These are phyloP conservation scores for Polytrichum formosum DNA, from an alignment of 225 moss, liverwort and hornwort genomes.

Conservation along the genomic window DNA sequence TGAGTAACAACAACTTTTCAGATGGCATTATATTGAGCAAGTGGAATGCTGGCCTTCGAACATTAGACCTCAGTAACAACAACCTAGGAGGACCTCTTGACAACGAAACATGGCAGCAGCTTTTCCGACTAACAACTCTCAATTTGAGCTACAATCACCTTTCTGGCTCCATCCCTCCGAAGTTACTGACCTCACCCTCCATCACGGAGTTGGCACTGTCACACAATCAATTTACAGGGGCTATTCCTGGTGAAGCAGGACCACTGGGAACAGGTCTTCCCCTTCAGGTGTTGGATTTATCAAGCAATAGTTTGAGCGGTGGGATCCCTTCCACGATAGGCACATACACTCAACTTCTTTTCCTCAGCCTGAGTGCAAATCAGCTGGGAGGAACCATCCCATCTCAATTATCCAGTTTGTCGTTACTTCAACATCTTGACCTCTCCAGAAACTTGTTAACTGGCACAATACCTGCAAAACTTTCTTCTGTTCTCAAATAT, in stretches of 20 bases:
- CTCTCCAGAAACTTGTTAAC: slow-evolving; percentile 43
- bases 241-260: slow-evolving; percentile 25
- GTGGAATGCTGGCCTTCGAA: slow-evolving; percentile 44
- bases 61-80: slow-evolving; percentile 48
- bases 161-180: slow-evolving; percentile 48
- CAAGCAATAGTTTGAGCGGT: slow-evolving; percentile 27
- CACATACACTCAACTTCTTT: slow-evolving; percentile 25
- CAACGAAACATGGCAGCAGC: slow-evolving; percentile 28
- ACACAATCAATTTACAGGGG: slow-evolving; percentile 36
- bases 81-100: slow-evolving; percentile 42
- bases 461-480: slow-evolving; percentile 32
- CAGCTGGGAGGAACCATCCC: slow-evolving; percentile 38
- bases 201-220: slow-evolving; percentile 30
- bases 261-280: slow-evolving; percentile 17
- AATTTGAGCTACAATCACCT: slow-evolving; percentile 76
- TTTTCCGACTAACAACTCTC: slow-evolving; percentile 37
- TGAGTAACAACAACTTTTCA: slow-evolving; percentile 45
- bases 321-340: slow-evolving; percentile 36
- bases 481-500: slow-evolving; percentile 37
- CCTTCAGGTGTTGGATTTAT: slow-evolving; percentile 40
- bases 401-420: slow-evolving; percentile 27
- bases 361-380: slow-evolving; percentile 40
- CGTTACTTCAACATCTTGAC: slow-evolving; percentile 54
- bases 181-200: slow-evolving; percentile 28
- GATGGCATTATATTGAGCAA: slow-evolving; percentile 37